A percentile compares a stretch with the other conserved stretches of the same genome.
phyloP scores from a whole-genome alignment of 306 rosid genomes.

The Ammopiptanthus mongolicus region DNA sequence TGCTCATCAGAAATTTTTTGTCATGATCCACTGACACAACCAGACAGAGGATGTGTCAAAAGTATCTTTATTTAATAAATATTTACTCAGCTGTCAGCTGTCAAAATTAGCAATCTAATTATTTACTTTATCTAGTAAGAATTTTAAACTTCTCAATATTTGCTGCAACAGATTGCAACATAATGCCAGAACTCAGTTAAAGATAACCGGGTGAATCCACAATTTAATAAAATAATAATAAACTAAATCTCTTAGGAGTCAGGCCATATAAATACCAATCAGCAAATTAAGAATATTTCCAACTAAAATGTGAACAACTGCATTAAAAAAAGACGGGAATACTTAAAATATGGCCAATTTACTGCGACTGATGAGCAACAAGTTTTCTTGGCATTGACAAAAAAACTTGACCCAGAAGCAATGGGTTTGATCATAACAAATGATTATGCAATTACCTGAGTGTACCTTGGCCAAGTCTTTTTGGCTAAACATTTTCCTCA shows the following conservation, averaged over 20 bases:
- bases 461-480: conserved; percentile 3
- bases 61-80: neutral
- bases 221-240: neutral
- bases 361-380: neutral
- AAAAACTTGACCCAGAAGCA: neutral
- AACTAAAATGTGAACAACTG: neutral
- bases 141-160: neutral
- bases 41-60: neutral
- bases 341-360: conserved; percentile 1
- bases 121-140: neutral
- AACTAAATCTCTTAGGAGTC: neutral
- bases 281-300: neutral
- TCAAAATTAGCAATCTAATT: neutral
- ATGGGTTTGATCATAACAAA: neutral
- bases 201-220: neutral
- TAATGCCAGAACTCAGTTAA: neutral
- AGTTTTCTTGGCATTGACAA: neutral
- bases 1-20: neutral
- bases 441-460: conserved; percentile 6
- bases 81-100: neutral
- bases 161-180: neutral
- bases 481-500: neutral
- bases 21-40: neutral
- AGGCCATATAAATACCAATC: neutral
- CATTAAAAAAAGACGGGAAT: neutral